Conservation (phyloP, 164 flowering plant genomes). For the Vitis vinifera region DNA sequence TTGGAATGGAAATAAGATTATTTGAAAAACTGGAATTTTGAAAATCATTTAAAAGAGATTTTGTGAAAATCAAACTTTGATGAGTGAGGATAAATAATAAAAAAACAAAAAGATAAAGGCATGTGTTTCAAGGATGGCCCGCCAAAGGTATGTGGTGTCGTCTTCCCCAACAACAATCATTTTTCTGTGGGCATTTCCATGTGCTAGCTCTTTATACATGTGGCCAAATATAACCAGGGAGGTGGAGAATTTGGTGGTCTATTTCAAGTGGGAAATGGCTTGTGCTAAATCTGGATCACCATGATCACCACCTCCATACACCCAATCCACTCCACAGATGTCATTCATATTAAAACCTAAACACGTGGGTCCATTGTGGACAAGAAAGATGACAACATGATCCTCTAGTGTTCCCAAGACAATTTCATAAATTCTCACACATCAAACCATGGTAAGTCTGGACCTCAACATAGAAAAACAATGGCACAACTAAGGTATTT, state of each 20-base stretch:
- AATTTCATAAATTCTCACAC: conserved; percentile 52
- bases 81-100: no score
- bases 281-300: conserved; percentile 90
- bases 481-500: conserved; percentile 8
- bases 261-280: conserved; percentile 61
- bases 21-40: no score
- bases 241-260: conserved; percentile 32
- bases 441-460: conserved; percentile 16
- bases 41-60: no score
- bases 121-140: conserved; percentile 39
- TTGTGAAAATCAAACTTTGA: no score
- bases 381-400: conserved; percentile 67
- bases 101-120: no score
- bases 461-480: conserved; percentile 12
- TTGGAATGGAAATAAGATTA: no score
- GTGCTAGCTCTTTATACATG: conserved; percentile 84
- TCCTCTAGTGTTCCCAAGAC: conserved; percentile 65
- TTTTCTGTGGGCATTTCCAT: conserved; percentile 58
- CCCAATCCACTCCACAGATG: conserved; percentile 88
- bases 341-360: conserved; percentile 70
- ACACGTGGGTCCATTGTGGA: conserved; percentile 96
- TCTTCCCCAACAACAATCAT: conserved; percentile 67
- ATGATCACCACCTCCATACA: conserved; percentile 69
- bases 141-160: conserved; percentile 58
- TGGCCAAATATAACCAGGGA: conserved; percentile 88